A percentile compares a stretch with the other conserved stretches of the same genome.
Evolutionary conservation across 2,329 filamentous ascomycete genomes (phyloP).

Genomic region (Mariannaea sp.): DNA sequence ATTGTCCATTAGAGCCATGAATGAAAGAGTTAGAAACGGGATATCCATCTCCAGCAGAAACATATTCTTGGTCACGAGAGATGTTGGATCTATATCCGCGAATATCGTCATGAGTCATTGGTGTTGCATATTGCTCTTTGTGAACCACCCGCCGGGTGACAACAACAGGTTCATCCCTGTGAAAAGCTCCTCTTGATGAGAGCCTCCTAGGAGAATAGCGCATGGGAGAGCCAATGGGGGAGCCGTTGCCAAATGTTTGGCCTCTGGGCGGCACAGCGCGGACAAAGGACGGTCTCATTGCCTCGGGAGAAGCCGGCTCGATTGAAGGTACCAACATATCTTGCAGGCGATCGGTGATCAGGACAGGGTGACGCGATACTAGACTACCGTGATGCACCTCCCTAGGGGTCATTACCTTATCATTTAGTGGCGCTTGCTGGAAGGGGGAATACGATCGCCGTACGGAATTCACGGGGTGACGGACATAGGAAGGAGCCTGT

Average conservation of each 20-base stretch:
- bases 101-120: conserved; percentile 19
- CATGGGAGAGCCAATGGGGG: conserved; percentile 24
- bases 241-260: conserved; percentile 30
- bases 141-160: conserved; percentile 20
- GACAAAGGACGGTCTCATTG: conserved; percentile 43
- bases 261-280: conserved; percentile 40
- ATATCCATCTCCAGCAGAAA: conserved; percentile 14
- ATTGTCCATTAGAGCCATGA: conserved; percentile 23
- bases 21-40: conserved; percentile 15
- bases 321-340: conserved; percentile 54
- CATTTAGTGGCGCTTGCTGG: conserved; percentile 19
- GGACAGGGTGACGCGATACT: conserved; percentile 30
- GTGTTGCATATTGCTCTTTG: conserved; percentile 20
- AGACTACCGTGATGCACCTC: conserved; percentile 23
- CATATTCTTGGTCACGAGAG: conserved; percentile 17
- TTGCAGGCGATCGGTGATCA: conserved; percentile 35
- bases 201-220: conserved; percentile 30
- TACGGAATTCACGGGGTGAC: conserved; percentile 24
- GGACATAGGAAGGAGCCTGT: conserved; percentile 24
- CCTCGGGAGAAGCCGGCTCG: conserved; percentile 48
- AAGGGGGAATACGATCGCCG: conserved; percentile 29
- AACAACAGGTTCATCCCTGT: conserved; percentile 26
- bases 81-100: conserved; percentile 9
- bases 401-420: conserved; percentile 38
- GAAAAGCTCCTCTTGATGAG: conserved; percentile 26